A percentile compares a stretch with the other conserved stretches of the same genome.
Conservation (phyloP, 805 yeast genomes). For the Pichia ethanolica region DNA sequence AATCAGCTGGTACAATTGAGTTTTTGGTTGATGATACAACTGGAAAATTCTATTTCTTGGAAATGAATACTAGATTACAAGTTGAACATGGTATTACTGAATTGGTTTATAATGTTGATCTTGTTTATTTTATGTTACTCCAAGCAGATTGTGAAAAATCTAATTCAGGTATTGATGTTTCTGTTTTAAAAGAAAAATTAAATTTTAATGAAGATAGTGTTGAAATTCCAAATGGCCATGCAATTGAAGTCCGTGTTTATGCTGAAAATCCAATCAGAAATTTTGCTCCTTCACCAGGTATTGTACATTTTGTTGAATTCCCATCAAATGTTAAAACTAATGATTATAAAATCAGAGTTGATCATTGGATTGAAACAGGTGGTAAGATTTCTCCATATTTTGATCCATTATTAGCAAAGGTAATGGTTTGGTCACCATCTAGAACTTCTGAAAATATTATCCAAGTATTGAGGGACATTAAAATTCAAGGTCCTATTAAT, state of each 20-base stretch:
- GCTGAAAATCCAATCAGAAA: constrained; percentile 24
- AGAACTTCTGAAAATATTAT: constrained; percentile 20
- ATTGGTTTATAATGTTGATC: constrained; percentile 19
- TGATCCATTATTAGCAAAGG: constrained; percentile 26
- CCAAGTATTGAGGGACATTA: constrained; percentile 14
- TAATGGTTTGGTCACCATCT: constrained; percentile 22
- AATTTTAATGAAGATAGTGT: constrained; percentile 11
- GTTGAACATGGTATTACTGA: constrained; percentile 28
- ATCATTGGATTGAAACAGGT: constrained; percentile 25
- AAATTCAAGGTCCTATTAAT: constrained; percentile 23
- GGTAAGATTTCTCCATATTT: constrained; percentile 24
- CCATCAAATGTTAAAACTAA: neutral
- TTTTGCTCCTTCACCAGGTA: constrained; percentile 26
- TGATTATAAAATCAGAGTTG: constrained; percentile 16
- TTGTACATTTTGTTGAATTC: constrained; percentile 19
- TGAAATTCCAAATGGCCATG: constrained; percentile 22
- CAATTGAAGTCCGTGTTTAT: constrained; percentile 24
- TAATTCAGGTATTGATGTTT: constrained; percentile 17
- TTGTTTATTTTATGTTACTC: constrained; percentile 21
- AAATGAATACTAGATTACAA: constrained; percentile 26
- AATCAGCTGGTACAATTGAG: constrained; percentile 27
- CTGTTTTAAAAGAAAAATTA: constrained; percentile 8
- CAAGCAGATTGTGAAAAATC: constrained; percentile 22
- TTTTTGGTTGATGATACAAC: constrained; percentile 23
- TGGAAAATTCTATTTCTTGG: constrained; percentile 21